Evolutionary conservation across 2,329 filamentous ascomycete species (phyloP).

Genomic region (Cytospora paraplurivora): DNA sequence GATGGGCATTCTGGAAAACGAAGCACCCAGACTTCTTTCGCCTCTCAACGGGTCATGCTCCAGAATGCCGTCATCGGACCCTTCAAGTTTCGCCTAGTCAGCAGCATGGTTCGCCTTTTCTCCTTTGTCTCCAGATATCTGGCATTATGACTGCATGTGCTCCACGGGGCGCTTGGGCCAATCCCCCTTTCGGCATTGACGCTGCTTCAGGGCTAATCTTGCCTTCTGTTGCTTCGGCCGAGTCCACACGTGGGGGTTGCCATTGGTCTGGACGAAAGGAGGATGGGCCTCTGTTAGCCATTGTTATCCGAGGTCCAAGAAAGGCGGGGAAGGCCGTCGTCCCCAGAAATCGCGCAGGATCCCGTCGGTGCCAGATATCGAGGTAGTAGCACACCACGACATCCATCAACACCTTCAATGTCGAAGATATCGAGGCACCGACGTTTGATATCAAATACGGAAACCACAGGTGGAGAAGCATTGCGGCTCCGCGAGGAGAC

Average conservation of each 20-base stretch:
- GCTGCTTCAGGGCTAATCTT: constrained; percentile 12
- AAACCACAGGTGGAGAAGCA: constrained; percentile 22
- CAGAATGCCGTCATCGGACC: constrained; percentile 8
- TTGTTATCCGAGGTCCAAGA: constrained; percentile 24
- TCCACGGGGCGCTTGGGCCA: neutral
- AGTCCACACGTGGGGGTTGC: constrained; percentile 23
- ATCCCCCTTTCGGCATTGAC: neutral
- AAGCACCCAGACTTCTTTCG: neutral
- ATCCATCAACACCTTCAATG: neutral
- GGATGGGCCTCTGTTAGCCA: constrained; percentile 19
- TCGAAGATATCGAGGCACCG: neutral
- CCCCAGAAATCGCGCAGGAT: neutral
- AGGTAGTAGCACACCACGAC: neutral
- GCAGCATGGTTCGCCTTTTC: neutral
- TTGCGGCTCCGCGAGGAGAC: constrained; percentile 27
- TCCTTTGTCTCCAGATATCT: neutral
- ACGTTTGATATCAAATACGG: constrained; percentile 7
- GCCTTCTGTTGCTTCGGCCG: constrained; percentile 6
- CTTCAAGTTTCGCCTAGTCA: neutral
- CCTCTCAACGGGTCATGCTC: neutral
- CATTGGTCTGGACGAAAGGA: constrained; percentile 23
- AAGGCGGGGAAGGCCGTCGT: constrained; percentile 19
- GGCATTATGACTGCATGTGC: neutral
- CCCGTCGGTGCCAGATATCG: neutral
- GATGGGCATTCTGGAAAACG: constrained; percentile 3